phyloP scores from a whole-genome alignment of 2,329 filamentous ascomycete genomes.

The Aureobasidium sp. region DNA sequence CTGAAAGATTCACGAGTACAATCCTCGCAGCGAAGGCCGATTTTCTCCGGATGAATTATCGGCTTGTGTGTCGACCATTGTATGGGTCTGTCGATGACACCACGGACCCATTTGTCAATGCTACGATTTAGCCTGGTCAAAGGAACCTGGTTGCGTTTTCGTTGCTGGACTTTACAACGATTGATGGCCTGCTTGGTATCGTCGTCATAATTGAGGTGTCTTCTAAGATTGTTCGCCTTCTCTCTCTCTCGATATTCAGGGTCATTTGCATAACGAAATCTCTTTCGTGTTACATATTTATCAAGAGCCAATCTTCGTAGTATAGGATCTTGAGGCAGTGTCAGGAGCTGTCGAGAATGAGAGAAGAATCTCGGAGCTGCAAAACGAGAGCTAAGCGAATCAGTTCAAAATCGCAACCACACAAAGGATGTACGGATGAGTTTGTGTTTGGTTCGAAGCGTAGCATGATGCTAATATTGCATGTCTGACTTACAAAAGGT shows the following conservation, averaged over 20 bases:
- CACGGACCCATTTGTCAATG: background rate
- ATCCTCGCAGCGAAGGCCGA: background rate
- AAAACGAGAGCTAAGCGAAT: too few species aligned
- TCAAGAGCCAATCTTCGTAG: background rate
- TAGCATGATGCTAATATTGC: background rate
- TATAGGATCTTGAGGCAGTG: too few species aligned
- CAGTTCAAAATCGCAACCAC: too few species aligned
- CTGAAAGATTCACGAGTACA: background rate
- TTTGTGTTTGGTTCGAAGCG: background rate
- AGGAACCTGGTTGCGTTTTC: background rate
- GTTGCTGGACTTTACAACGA: too few species aligned
- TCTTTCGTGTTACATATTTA: background rate
- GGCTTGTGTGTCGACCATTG: background rate
- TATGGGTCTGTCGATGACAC: background rate
- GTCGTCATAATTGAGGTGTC: too few species aligned
- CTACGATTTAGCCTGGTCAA: background rate
- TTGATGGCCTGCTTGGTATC: too few species aligned
- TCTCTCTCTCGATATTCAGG: background rate
- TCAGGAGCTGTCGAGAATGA: background rate
- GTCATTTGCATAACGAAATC: background rate
- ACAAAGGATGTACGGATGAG: too few species aligned
- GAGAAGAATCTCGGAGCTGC: background rate
- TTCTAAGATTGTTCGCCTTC: background rate
- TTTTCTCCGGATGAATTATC: background rate
- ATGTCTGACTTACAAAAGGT: background rate